These are phyloP conservation scores for Eimeria acervulina DNA, from an alignment of 169 alveolate species.

Conservation along the genomic window DNA sequence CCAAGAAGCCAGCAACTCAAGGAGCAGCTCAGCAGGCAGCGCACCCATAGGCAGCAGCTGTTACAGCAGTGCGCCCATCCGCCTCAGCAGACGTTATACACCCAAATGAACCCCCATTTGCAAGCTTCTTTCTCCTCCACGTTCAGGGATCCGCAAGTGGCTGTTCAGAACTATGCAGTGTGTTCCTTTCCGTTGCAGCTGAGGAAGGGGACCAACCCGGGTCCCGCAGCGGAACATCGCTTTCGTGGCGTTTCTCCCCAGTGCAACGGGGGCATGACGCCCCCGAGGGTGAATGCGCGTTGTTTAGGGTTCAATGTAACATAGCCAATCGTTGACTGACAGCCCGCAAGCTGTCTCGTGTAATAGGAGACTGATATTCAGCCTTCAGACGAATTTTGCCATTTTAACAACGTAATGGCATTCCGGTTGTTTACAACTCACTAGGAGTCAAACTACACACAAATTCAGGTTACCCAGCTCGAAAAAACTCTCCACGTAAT, in stretches of 20 bases:
- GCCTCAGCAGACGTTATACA: constrained; percentile 18
- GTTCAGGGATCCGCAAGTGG: constrained; percentile 29
- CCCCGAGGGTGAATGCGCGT: constrained; percentile 6
- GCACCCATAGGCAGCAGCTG: constrained; percentile 75
- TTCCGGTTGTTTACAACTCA: not conserved
- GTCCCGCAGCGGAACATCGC: not conserved
- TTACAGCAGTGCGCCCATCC: constrained; percentile 38
- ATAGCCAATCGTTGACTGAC: not conserved
- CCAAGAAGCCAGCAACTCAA: constrained; percentile 50
- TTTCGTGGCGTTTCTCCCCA: constrained; percentile 53
- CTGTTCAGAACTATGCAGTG: constrained; percentile 48
- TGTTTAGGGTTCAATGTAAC: constrained; percentile 38
- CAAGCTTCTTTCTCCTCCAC: constrained; percentile 59
- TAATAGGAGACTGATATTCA: not conserved
- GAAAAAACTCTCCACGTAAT: not conserved
- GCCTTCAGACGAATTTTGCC: not conserved
- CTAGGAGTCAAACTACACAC: not conserved
- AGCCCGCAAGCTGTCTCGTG: not conserved
- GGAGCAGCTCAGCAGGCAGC: constrained; percentile 64
- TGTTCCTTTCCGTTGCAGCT: constrained; percentile 24
- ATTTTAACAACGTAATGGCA: not conserved
- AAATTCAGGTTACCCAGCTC: not conserved
- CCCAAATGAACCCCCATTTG: constrained; percentile 2
- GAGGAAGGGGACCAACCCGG: not conserved
- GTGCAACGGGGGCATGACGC: constrained; percentile 36